Conservation (phyloP, 2,329 filamentous ascomycete genomes). For the Ascochyta clinopodiicola region DNA sequence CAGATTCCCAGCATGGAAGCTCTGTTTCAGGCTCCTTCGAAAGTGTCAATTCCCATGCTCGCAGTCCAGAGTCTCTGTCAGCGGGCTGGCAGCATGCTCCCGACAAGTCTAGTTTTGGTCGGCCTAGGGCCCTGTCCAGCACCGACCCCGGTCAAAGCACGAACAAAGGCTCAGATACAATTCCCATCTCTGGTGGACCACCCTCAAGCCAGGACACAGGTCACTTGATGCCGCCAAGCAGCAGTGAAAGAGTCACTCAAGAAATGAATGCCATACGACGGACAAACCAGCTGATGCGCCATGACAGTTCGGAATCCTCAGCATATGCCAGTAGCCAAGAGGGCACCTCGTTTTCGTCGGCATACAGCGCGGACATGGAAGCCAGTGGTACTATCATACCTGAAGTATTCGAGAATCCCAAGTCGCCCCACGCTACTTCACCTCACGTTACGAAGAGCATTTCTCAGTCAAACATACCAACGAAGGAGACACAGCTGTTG, state of each 20-base stretch:
- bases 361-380: constrained; percentile 47
- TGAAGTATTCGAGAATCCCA: constrained; percentile 36
- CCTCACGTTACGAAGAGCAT: constrained; percentile 33
- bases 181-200: constrained; percentile 27
- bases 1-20: constrained; percentile 61
- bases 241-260: constrained; percentile 41
- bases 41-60: constrained; percentile 39
- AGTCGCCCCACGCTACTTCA: constrained; percentile 31
- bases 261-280: constrained; percentile 49
- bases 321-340: constrained; percentile 44
- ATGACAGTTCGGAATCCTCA: constrained; percentile 50
- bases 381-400: constrained; percentile 52
- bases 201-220: constrained; percentile 21
- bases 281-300: constrained; percentile 50
- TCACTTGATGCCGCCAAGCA: constrained; percentile 28
- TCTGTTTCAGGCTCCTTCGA: constrained; percentile 61
- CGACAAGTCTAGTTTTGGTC: constrained; percentile 45
- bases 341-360: constrained; percentile 34
- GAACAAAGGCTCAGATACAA: constrained; percentile 37
- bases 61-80: constrained; percentile 33
- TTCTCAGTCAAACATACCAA: constrained; percentile 33
- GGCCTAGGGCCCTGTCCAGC: constrained; percentile 12
- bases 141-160: constrained; percentile 29
- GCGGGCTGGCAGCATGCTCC: constrained; percentile 36
- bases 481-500: constrained; percentile 38